phyloP scores from a whole-genome alignment of 2,329 filamentous ascomycete genomes.

The Calonectria multiphialidica region DNA sequence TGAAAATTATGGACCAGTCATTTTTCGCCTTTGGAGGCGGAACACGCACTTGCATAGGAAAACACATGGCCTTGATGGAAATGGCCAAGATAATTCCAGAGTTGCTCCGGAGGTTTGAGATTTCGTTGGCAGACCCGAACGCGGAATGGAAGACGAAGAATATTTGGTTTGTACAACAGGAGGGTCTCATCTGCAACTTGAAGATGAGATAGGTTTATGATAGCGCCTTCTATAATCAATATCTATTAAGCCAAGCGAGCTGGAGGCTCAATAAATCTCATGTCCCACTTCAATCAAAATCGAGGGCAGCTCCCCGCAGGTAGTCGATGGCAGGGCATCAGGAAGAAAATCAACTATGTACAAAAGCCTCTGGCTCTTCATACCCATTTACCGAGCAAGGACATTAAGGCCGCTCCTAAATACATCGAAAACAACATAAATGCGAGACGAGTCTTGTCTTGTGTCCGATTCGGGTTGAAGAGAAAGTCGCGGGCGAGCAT shows the following conservation, averaged over 20 bases:
- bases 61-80: slow-evolving; percentile 56
- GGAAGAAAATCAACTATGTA: no score
- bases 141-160: slow-evolving; percentile 21
- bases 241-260: neutral
- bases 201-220: neutral
- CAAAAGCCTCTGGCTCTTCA: neutral
- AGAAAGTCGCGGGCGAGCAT: neutral
- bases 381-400: neutral
- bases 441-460: neutral
- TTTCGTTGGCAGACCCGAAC: neutral
- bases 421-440: neutral
- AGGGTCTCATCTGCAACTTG: slow-evolving; percentile 15
- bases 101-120: slow-evolving; percentile 16
- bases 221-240: neutral
- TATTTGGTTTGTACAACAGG: slow-evolving; percentile 23
- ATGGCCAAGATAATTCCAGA: slow-evolving; percentile 39
- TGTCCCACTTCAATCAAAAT: neutral
- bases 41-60: slow-evolving; percentile 56
- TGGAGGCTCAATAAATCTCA: no score
- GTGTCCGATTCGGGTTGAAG: neutral
- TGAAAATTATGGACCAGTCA: slow-evolving; percentile 45
- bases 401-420: neutral
- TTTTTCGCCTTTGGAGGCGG: slow-evolving; percentile 52
- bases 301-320: neutral
- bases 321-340: neutral